Percentiles rank a stretch among this genome's conserved stretches.
Conservation (phyloP, 1,284 basidiomycete genomes). For the Ustilago tritici region DNA sequence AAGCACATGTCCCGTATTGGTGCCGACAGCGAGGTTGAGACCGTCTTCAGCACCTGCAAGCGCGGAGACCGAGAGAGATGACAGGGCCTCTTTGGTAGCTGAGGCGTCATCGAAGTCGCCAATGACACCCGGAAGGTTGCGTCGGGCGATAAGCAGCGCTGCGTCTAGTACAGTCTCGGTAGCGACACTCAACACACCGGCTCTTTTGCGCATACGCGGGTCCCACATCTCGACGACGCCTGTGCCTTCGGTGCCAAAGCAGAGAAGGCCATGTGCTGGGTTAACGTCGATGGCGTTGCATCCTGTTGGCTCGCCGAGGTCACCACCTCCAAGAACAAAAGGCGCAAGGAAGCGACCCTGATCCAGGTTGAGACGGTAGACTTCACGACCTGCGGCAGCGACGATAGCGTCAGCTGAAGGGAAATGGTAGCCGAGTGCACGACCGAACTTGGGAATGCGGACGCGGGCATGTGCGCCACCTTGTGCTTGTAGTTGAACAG, state of each 20-base stretch:
- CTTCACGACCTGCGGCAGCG: constrained; percentile 82
- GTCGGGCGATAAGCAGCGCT: constrained; percentile 68
- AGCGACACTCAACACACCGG: constrained; percentile 84
- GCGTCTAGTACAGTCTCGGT: constrained; percentile 70
- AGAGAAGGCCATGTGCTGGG: constrained; percentile 88
- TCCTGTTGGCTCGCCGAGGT: constrained; percentile 75
- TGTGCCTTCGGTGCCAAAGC: constrained; percentile 83
- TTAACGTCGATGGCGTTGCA: constrained; percentile 95
- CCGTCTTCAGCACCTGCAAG: constrained; percentile 82
- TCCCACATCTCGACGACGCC: constrained; percentile 97
- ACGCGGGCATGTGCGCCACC: constrained; percentile 91
- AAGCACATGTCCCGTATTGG: constrained; percentile 91
- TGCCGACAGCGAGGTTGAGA: constrained; percentile 91
- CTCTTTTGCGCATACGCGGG: constrained; percentile 81
- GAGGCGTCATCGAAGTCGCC: constrained; percentile 58
- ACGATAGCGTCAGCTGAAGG: constrained; percentile 84
- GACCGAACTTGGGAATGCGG: constrained; percentile 92
- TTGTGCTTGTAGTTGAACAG: constrained; percentile 93
- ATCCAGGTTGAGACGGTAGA: constrained; percentile 94
- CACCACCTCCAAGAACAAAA: constrained; percentile 59
- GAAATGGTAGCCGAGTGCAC: constrained; percentile 88
- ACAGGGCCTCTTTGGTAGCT: constrained; percentile 59
- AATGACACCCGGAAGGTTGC: constrained; percentile 66
- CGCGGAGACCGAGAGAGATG: constrained; percentile 80
- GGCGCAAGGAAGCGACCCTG: constrained; percentile 83